Base-by-base conservation (phyloP, 2,329 filamentous ascomycete genomes). In the Talaromyces amestolkiae region DNA sequence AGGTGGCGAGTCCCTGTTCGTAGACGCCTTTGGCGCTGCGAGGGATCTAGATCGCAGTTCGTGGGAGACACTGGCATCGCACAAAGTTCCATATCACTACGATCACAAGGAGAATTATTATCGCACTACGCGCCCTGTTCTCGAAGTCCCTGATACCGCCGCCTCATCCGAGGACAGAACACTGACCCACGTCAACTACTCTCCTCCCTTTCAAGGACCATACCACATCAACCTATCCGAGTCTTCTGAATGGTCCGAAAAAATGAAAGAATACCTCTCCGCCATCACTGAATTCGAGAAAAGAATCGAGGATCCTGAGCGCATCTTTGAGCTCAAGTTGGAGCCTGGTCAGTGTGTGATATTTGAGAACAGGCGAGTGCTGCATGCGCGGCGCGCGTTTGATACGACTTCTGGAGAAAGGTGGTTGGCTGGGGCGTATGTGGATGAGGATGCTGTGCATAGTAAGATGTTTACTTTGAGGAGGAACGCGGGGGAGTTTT, bases 1-100 rank as follows among this genome's bases (percentile, higher is more conserved):
- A 0, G 94, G 94, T 19, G 95, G 94, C 56, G 89, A 92, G 72
- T 96, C 92, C 0, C 83, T 96, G 61, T 99, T 98, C 79, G 88
- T 87, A 66, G 93, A 98, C 78, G 84, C 88, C 43, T 85, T 91
- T 70, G 81, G 82, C 58, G 89, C 89, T 0, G 88, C 85, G 0
- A 17, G 61, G 1, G 13, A 67, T 1, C 68, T 80, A 37, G 66
- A 60, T 4, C n/a, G 37, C 0, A 9, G 41, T 1, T 33, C 65
- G 1, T 79, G 69, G 58, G n/a, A 71, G 0, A 43, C 73, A 0
- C 80, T 91, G 7, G 74, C 72, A 1, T 71, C 72, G 0, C 76
- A 79, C 33, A 75, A 76, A 0, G 76, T 92, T 0, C 79, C 79
- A 19, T 93, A 90, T 73, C 86, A 90, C 69, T 92, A 96, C 80